Percentiles rank a stretch among this genome's conserved stretches.
Evolutionary conservation across 345 rosid species (phyloP).

Genomic region (Eucalyptus regnans): DNA sequence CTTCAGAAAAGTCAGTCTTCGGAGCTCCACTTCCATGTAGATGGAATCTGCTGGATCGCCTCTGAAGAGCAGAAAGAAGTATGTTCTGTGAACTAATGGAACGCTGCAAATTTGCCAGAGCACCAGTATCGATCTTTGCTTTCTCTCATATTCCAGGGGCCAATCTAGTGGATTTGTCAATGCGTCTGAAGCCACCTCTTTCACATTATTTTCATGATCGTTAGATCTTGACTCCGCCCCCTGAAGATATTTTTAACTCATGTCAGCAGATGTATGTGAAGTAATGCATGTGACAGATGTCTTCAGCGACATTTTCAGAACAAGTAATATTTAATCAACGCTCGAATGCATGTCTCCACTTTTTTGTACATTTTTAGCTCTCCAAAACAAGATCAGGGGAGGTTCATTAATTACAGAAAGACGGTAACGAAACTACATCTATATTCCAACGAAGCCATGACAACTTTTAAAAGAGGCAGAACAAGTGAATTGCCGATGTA

Average conservation of each 20-base stretch:
- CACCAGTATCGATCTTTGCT: slow-evolving; percentile 50
- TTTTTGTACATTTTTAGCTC: not conserved
- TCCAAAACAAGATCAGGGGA: not conserved
- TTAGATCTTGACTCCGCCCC: slow-evolving; percentile 13
- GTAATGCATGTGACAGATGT: not conserved
- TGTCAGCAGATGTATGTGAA: not conserved
- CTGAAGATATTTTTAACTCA: not conserved
- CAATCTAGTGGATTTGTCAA: slow-evolving; percentile 32
- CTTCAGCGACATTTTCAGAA: not conserved
- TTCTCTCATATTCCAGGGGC: slow-evolving; percentile 56
- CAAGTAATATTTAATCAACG: not conserved
- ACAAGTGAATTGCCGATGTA: not conserved
- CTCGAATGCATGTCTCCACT: not conserved
- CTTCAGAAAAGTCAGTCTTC: slow-evolving; percentile 80
- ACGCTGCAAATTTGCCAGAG: slow-evolving; percentile 87
- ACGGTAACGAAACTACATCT: not conserved
- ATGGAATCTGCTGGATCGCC: slow-evolving; percentile 91
- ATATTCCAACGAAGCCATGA: not conserved
- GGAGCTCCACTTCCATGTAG: slow-evolving; percentile 86
- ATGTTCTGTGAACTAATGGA: slow-evolving; percentile 84
- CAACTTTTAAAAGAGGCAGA: not conserved
- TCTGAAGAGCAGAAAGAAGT: slow-evolving; percentile 84
- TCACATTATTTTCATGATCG: slow-evolving; percentile 22
- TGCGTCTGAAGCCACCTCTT: slow-evolving; percentile 45
- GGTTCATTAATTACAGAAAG: not conserved